These are phyloP conservation scores for Nematodospora valgi DNA, from an alignment of 805 yeast species.

Conservation along the genomic window DNA sequence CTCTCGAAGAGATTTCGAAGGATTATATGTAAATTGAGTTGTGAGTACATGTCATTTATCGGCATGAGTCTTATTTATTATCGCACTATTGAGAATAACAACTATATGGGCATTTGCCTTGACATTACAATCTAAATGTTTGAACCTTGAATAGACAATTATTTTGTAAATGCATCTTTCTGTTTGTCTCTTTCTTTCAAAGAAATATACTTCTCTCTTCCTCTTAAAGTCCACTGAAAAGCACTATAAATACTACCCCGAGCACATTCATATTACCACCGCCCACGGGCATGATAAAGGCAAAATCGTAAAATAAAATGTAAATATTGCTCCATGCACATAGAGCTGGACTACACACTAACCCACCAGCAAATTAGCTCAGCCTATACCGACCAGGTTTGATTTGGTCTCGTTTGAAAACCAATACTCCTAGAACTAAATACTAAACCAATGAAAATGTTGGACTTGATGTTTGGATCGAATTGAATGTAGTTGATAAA, in stretches of 20 bases:
- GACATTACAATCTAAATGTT: too few relatives aligned
- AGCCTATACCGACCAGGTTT: conserved; percentile 65
- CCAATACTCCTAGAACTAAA: conserved; percentile 47
- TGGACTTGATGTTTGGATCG: conserved; percentile 60
- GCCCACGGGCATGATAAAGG: conserved; percentile 58
- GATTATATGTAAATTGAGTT: too few relatives aligned
- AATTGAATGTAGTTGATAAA: conserved; percentile 63
- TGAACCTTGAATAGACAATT: too few relatives aligned
- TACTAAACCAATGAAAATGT: conserved; percentile 58
- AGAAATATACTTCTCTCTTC: conserved; percentile 18
- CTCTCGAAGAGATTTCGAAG: conserved; percentile 19
- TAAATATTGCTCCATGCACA: conserved; percentile 55
- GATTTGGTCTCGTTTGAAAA: conserved; percentile 48
- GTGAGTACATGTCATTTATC: too few relatives aligned
- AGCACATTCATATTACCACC: conserved; percentile 54
- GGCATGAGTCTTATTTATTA: too few relatives aligned
- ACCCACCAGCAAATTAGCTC: conserved; percentile 54
- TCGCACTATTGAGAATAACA: too few relatives aligned
- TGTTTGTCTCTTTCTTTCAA: conserved; percentile 18
- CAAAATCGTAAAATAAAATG: conserved; percentile 62
- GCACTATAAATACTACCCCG: conserved; percentile 39
- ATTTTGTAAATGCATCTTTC: too few relatives aligned
- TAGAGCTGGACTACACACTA: too few relatives aligned
- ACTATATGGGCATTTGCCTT: too few relatives aligned
- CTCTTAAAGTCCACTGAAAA: conserved; percentile 50